A percentile compares a stretch with the other conserved stretches of the same genome.
phyloP scores from a whole-genome alignment of 176 grass and related monocot species.

The Neostapfia colusana region DNA sequence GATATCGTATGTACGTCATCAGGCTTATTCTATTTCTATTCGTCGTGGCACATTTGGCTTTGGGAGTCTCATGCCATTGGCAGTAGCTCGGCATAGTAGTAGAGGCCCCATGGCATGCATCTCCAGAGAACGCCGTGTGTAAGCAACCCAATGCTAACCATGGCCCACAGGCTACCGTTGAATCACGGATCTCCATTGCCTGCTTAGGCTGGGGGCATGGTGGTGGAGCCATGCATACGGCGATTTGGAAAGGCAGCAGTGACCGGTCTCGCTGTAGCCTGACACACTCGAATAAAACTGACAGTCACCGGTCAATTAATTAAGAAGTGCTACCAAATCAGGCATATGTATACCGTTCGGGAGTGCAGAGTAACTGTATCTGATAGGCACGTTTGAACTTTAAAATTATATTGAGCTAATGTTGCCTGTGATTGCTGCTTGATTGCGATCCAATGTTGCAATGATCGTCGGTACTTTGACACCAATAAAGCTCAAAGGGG shows the following conservation, averaged over 20 bases:
- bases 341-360: not conserved
- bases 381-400: conserved; percentile 6
- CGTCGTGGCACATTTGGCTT: conserved; percentile 13
- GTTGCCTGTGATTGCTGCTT: conserved; percentile 13
- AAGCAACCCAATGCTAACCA: not conserved
- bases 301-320: not conserved
- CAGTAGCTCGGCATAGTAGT: not conserved
- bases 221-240: not conserved
- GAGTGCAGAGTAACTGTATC: not conserved
- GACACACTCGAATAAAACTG: not conserved
- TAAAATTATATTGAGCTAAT: not conserved
- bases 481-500: not conserved
- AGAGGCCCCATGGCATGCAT: not conserved
- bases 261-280: not conserved
- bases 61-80: not conserved
- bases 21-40: not conserved
- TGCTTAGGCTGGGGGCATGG: not conserved
- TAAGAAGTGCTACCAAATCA: not conserved
- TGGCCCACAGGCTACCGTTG: not conserved
- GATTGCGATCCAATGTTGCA: conserved; percentile 11
- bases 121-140: not conserved
- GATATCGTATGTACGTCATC: conserved; percentile 12
- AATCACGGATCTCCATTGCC: not conserved
- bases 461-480: conserved; percentile 14
- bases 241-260: not conserved